Base-by-base conservation (phyloP, 345 rosid genomes). In the Streptanthus diversifolius region DNA sequence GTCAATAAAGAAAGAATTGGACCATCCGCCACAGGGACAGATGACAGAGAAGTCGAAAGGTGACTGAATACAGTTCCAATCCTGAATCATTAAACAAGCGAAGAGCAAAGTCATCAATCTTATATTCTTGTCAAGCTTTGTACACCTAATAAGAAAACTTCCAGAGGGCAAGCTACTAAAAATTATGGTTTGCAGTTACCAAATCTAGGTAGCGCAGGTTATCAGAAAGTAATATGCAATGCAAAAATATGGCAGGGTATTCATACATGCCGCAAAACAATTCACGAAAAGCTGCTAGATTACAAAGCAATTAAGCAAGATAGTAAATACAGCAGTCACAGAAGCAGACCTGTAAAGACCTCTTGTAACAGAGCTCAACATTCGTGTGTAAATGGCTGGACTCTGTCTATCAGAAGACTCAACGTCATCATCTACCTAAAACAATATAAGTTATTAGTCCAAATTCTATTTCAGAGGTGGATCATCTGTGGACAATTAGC, bases 41-140 rank as follows among this genome's bases (percentile, higher is more conserved):
- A 70, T 30, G 84, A 78, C 68, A 72, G 61, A 67, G 86, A 71
- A 36, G 83, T 75, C 5, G 85, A 82, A 60, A 89, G 93, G 83
- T 89, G 90, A 80, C 87, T 75, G 75, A 90, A 83, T 74, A 90
- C 96, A 78, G 90, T 85, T 77, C 98, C 98, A 77, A 89, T 85
- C 85, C 97, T 93, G 86, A 52, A 66, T 45, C 54, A 63, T 30
- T 53, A 41, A 70, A 47, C 30, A 63, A 54, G 48, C 40, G 56
- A 45, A 68, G 30, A 45, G 66, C 15, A 47, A 63, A 63, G 18
- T 54, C 19, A 56, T 53, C 55, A 70, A 35, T 57, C 58, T 36
- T 41, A 68, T 48, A 36, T 52, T 68, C 51, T 58, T 51, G 32
- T 33, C 60, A 49, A 36, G 8, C 17, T 53, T 18, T 37, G 68